Conservation (phyloP, 768 basidiomycete species). For the Boletus sp. region DNA sequence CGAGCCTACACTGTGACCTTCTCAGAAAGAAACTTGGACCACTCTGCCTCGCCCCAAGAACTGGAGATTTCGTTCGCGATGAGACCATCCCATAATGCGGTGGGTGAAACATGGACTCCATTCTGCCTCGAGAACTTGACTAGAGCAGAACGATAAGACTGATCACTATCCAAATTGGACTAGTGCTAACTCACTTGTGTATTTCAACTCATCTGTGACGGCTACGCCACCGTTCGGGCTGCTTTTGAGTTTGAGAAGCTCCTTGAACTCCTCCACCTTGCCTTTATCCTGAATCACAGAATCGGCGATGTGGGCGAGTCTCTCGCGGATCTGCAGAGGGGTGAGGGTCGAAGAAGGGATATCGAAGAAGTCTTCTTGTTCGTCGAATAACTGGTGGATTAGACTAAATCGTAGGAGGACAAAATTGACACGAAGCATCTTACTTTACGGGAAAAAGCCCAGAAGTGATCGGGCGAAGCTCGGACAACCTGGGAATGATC, state of each 20-base stretch:
- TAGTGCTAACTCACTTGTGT: constrained; percentile 57
- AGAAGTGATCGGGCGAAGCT: constrained; percentile 73
- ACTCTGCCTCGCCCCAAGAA: constrained; percentile 78
- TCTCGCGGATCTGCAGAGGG: constrained; percentile 68
- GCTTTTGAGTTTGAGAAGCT: constrained; percentile 58
- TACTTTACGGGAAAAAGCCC: constrained; percentile 70
- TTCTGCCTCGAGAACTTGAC: constrained; percentile 93
- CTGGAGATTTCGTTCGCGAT: constrained; percentile 72
- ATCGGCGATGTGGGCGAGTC: constrained; percentile 59
- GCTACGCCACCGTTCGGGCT: constrained; percentile 76
- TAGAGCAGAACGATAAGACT: constrained; percentile 26
- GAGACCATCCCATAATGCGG: constrained; percentile 73
- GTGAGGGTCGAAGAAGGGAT: constrained; percentile 65
- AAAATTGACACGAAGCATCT: constrained; percentile 11
- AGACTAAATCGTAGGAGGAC: neutral
- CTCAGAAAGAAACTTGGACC: constrained; percentile 67
- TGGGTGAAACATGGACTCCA: constrained; percentile 87
- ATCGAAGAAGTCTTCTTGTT: constrained; percentile 78
- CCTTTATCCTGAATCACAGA: constrained; percentile 46
- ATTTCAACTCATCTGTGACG: constrained; percentile 85
- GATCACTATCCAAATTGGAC: neutral
- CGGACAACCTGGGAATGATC: constrained; percentile 52
- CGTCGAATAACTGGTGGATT: constrained; percentile 62
- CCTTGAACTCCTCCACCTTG: constrained; percentile 52
- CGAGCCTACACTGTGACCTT: constrained; percentile 44